Conservation (phyloP, 108 stramenopile genomes). For the Chaetoceros tenuissimus region DNA sequence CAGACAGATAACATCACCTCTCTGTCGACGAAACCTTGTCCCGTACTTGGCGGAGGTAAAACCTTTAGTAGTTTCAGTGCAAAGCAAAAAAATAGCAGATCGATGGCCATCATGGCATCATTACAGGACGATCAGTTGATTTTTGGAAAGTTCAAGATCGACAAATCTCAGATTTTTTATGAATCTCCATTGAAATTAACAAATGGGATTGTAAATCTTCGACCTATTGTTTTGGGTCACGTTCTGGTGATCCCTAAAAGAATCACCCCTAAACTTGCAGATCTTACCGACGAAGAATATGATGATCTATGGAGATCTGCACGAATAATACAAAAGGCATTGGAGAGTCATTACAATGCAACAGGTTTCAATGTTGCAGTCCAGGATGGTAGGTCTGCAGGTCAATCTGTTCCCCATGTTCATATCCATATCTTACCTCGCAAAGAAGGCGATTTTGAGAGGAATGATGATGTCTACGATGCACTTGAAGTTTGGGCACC, state of each 20-base stretch:
- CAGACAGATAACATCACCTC: too few species aligned
- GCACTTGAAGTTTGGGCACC: conserved; percentile 78
- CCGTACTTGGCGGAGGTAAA: too few species aligned
- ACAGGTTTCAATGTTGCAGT: conserved; percentile 83
- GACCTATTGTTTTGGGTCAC: conserved; percentile 85
- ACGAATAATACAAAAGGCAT: conserved; percentile 50
- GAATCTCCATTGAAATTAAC: conserved; percentile 25
- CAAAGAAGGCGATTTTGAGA: conserved; percentile 49
- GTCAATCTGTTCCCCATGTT: conserved; percentile 85
- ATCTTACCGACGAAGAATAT: conserved; percentile 67
- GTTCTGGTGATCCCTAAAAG: conserved; percentile 66
- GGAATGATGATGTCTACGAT: conserved; percentile 84
- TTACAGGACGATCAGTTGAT: neutral
- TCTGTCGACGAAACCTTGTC: too few species aligned
- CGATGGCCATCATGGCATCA: too few species aligned
- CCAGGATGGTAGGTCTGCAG: conserved; percentile 78
- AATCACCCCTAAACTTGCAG: conserved; percentile 43
- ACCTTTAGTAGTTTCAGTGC: too few species aligned
- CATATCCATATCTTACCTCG: conserved; percentile 89
- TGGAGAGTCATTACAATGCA: conserved; percentile 42
- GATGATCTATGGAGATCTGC: conserved; percentile 70
- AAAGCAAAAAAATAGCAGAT: too few species aligned
- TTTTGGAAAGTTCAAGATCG: conserved; percentile 75
- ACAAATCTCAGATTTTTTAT: conserved; percentile 50
- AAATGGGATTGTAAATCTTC: conserved; percentile 78